A percentile compares a stretch with the other conserved stretches of the same genome.
These are phyloP conservation scores for Bipolaris victoriae DNA, from an alignment of 2,329 filamentous ascomycete species.

Conservation along the genomic window DNA sequence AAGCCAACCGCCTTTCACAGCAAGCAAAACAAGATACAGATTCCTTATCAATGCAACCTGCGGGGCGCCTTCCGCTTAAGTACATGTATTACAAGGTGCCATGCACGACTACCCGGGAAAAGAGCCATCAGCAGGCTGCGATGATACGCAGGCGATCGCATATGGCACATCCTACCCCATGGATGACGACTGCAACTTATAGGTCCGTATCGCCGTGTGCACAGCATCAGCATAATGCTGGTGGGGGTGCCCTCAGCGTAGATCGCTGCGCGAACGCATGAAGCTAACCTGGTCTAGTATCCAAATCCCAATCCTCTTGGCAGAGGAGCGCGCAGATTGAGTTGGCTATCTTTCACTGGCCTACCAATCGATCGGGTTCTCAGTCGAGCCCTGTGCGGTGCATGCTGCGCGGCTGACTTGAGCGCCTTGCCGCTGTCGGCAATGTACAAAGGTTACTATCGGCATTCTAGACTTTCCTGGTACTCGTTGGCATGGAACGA, in stretches of 20 bases:
- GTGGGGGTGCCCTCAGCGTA: constrained; percentile 27
- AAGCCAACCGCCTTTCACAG: background rate
- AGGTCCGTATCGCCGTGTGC: constrained; percentile 20
- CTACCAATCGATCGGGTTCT: constrained; percentile 7
- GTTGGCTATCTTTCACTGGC: constrained; percentile 14
- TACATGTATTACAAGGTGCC: constrained; percentile 9
- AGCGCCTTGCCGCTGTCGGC: constrained; percentile 22
- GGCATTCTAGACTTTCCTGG: constrained; percentile 6
- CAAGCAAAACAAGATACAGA: background rate
- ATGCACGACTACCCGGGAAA: constrained; percentile 16
- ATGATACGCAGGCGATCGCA: constrained; percentile 8
- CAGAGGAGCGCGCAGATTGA: constrained; percentile 15
- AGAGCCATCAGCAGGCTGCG: constrained; percentile 16
- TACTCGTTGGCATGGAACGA: constrained; percentile 11
- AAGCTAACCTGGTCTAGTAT: constrained; percentile 42
- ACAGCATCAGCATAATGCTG: constrained; percentile 24
- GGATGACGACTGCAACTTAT: constrained; percentile 7
- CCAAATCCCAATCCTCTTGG: constrained; percentile 35
- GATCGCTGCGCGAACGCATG: constrained; percentile 32
- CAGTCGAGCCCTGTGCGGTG: constrained; percentile 2
- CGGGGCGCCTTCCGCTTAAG: constrained; percentile 20
- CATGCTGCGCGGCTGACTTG: constrained; percentile 20
- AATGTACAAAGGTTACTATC: constrained; percentile 14
- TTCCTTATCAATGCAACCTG: constrained; percentile 20
- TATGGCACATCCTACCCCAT: constrained; percentile 6